Evolutionary conservation across 768 basidiomycete genomes (phyloP).

Genomic region (Aureoboletus auriporus): DNA sequence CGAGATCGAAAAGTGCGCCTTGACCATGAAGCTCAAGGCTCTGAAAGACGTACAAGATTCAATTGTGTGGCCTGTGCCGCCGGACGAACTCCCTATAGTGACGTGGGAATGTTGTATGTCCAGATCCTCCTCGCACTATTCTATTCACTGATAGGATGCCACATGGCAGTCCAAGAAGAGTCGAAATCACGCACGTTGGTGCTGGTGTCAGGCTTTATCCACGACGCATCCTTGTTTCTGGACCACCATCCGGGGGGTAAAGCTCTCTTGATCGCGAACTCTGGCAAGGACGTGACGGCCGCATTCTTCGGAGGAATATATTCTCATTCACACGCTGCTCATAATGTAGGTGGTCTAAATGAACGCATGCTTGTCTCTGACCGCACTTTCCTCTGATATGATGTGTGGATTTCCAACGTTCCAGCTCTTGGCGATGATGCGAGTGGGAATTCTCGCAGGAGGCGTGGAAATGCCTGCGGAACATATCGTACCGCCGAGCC

Average conservation of each 20-base stretch:
- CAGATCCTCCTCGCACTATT: neutral
- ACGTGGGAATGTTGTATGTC: conserved; percentile 77
- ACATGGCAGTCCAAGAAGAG: conserved; percentile 56
- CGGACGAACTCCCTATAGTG: conserved; percentile 66
- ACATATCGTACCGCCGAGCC: conserved; percentile 43
- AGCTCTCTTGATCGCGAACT: conserved; percentile 48
- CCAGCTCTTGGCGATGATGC: conserved; percentile 70
- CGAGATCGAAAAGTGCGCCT: conserved; percentile 78
- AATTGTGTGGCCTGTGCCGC: conserved; percentile 55
- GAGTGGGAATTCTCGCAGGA: conserved; percentile 64
- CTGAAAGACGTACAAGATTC: conserved; percentile 61
- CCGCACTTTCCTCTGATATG: neutral
- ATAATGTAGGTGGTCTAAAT: conserved; percentile 48
- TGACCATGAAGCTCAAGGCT: conserved; percentile 80
- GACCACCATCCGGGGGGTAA: conserved; percentile 81
- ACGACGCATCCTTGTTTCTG: conserved; percentile 71
- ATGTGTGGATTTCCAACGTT: conserved; percentile 1
- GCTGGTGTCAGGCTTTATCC: conserved; percentile 81
- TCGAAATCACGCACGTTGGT: conserved; percentile 62
- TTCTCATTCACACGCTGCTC: conserved; percentile 79
- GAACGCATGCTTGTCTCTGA: conserved; percentile 1
- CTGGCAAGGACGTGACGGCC: conserved; percentile 81
- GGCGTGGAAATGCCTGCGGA: conserved; percentile 52
- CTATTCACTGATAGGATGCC: neutral
- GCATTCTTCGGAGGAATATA: conserved; percentile 86